phyloP scores from a whole-genome alignment of 257 asterid genomes.

The Scutellaria barbata region DNA sequence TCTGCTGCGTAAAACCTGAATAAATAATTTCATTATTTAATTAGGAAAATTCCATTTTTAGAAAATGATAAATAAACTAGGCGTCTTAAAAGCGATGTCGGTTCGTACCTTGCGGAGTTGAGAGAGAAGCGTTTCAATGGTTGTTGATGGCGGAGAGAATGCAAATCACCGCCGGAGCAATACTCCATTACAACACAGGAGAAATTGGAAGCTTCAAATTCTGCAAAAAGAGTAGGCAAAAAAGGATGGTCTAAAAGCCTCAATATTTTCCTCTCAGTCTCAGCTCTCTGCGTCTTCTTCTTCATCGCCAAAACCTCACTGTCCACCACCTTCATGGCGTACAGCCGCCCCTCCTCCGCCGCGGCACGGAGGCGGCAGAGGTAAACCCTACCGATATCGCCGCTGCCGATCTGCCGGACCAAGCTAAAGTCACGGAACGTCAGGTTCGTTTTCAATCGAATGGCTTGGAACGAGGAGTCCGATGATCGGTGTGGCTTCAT shows the following conservation, averaged over 20 bases:
- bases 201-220: conserved; percentile 73
- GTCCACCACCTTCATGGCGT: conserved; percentile 91
- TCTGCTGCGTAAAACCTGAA: conserved; percentile 86
- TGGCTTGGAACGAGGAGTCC: conserved; percentile 66
- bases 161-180: conserved; percentile 86
- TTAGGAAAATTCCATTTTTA: background rate
- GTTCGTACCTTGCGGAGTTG: conserved; percentile 64
- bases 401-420: conserved; percentile 82
- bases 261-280: conserved; percentile 81
- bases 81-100: too few species aligned
- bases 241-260: conserved; percentile 76
- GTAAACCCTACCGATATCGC: conserved; percentile 83
- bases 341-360: conserved; percentile 47
- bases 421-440: conserved; percentile 71
- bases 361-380: conserved; percentile 59
- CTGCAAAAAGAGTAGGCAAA: conserved; percentile 73
- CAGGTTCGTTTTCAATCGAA: conserved; percentile 40
- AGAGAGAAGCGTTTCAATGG: conserved; percentile 73
- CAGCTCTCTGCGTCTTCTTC: conserved; percentile 75
- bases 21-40: background rate
- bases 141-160: conserved; percentile 70
- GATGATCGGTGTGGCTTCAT: conserved; percentile 77
- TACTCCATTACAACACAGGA: conserved; percentile 85
- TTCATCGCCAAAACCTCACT: conserved; percentile 67
- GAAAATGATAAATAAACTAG: background rate